Percentiles rank a stretch among this genome's conserved stretches.
phyloP scores from a whole-genome alignment of 345 rosid genomes.

The Melastoma malabathricum region DNA sequence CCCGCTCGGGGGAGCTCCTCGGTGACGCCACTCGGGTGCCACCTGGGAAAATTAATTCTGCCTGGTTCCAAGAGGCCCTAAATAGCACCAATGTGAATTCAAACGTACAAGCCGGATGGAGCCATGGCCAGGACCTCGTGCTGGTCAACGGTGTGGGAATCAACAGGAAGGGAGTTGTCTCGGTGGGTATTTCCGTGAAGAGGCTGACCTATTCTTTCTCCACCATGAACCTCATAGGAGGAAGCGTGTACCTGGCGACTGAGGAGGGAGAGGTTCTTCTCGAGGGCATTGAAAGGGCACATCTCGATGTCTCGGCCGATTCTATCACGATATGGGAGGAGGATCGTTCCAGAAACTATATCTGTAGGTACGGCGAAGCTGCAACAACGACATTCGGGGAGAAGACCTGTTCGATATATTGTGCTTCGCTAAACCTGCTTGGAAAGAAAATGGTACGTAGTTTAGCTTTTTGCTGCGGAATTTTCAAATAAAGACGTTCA shows the following conservation, averaged over 20 bases:
- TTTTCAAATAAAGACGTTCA: no score
- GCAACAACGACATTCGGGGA: no score
- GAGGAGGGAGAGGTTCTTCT: slow-evolving; percentile 17
- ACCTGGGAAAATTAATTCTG: slow-evolving; percentile 3
- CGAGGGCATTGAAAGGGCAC: not conserved
- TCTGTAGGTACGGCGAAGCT: no score
- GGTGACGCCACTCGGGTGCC: slow-evolving; percentile 18
- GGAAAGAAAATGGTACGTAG: no score
- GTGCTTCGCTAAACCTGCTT: no score
- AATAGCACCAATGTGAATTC: slow-evolving; percentile 17
- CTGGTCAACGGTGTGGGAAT: slow-evolving; percentile 18
- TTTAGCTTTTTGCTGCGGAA: no score
- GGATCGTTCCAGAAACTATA: no score
- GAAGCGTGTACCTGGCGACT: slow-evolving; percentile 27
- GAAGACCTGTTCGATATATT: no score
- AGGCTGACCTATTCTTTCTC: slow-evolving; percentile 8
- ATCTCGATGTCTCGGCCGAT: no score
- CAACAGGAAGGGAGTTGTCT: slow-evolving; percentile 15
- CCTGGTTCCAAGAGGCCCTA: slow-evolving; percentile 25
- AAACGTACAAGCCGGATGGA: slow-evolving; percentile 23
- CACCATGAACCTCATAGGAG: slow-evolving; percentile 17
- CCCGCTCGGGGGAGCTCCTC: slow-evolving; percentile 16
- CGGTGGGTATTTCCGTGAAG: slow-evolving; percentile 25
- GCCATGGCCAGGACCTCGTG: slow-evolving; percentile 8
- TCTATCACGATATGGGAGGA: no score